These are phyloP conservation scores for Sergeia podlipaevii DNA, from an alignment of 208 protist species.

Conservation along the genomic window DNA sequence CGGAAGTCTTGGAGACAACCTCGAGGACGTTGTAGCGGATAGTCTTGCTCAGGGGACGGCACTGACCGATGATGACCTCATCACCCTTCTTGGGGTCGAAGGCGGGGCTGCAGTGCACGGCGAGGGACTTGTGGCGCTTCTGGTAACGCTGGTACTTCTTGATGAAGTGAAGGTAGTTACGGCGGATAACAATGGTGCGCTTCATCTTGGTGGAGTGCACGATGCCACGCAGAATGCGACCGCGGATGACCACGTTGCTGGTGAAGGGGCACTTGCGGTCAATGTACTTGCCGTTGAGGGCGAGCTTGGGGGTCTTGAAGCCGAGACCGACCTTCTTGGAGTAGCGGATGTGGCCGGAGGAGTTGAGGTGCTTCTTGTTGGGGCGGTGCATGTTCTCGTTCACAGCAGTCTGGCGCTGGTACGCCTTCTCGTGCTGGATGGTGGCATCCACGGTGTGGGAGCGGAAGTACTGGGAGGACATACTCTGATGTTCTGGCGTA, in stretches of 20 bases:
- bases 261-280: constrained; percentile 99
- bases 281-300: constrained; percentile 99
- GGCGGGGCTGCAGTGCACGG: constrained; percentile 98
- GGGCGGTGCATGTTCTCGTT: constrained; percentile 87
- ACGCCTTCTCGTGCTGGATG: constrained; percentile 88
- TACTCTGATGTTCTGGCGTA: no score
- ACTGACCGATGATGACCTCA: constrained; percentile 98
- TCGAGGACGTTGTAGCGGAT: constrained; percentile 99
- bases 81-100: constrained; percentile 99
- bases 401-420: constrained; percentile 90
- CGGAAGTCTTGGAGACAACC: constrained; percentile 84
- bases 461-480: constrained; percentile 59
- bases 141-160: constrained; percentile 99
- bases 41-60: constrained; percentile 99
- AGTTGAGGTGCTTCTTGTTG: constrained; percentile 45
- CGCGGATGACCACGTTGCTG: constrained; percentile 99
- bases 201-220: constrained; percentile 99
- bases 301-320: constrained; percentile 98
- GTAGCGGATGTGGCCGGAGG: constrained; percentile 91
- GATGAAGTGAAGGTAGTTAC: constrained; percentile 99
- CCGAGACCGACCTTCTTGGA: constrained; percentile 98
- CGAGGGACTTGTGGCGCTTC: constrained; percentile 99
- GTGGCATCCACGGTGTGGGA: constrained; percentile 71
- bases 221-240: constrained; percentile 98
- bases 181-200: constrained; percentile 97